phyloP scores from a whole-genome alignment of 768 basidiomycete species.

The Tricholoma saponaceum region DNA sequence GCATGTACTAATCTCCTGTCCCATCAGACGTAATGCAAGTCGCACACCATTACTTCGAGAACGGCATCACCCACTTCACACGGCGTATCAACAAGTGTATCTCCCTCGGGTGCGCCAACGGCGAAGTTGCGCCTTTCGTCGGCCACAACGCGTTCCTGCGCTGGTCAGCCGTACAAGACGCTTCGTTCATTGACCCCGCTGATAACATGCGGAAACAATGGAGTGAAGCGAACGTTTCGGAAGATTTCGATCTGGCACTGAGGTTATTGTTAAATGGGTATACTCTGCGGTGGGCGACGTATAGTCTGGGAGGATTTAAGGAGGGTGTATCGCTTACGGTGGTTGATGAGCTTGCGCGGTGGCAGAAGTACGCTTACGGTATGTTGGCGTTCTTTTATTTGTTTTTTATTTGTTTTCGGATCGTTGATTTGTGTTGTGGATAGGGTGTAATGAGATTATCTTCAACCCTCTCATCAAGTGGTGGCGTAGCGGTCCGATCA shows the following conservation, averaged over 20 bases:
- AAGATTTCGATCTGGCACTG: conserved; percentile 78
- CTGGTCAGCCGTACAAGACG: conserved; percentile 86
- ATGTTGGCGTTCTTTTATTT: conserved; percentile 7
- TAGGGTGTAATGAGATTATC: conserved; percentile 70
- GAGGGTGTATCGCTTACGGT: conserved; percentile 85
- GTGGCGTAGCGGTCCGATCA: conserved; percentile 78
- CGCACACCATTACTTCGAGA: conserved; percentile 85
- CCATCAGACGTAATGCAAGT: conserved; percentile 78
- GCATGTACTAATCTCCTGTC: neutral
- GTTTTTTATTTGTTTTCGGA: neutral
- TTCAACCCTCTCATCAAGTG: conserved; percentile 81
- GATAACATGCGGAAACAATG: conserved; percentile 68
- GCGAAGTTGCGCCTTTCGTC: conserved; percentile 80
- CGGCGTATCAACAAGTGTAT: conserved; percentile 83
- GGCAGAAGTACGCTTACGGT: conserved; percentile 77
- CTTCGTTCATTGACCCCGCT: conserved; percentile 61
- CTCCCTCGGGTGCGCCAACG: conserved; percentile 73
- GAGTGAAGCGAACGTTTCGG: conserved; percentile 74
- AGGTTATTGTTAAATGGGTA: conserved; percentile 67
- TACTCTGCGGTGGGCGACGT: conserved; percentile 79
- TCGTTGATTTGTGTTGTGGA: conserved; percentile 7
- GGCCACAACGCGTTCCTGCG: conserved; percentile 86
- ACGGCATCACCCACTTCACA: conserved; percentile 87
- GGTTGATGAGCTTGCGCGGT: conserved; percentile 85
- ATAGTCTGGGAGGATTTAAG: conserved; percentile 81